phyloP scores from a whole-genome alignment of 2,329 filamentous ascomycete genomes.

The Bipolaris victoriae region DNA sequence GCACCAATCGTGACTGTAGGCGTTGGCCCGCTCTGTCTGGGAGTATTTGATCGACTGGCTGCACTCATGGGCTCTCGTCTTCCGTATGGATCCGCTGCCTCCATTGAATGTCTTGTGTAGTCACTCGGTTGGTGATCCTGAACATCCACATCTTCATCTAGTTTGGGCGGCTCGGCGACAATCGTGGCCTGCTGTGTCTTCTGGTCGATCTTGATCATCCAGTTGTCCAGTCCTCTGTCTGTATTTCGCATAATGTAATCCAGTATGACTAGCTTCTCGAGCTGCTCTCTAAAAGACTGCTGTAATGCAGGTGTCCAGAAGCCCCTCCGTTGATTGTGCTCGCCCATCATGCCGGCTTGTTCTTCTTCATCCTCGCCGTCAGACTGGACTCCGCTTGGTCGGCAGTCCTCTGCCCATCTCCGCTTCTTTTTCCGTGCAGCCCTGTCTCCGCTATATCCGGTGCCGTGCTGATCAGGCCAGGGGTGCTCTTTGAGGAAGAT shows the following conservation, averaged over 20 bases:
- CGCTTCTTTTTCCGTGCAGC: constrained; percentile 69
- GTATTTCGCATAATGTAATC: constrained; percentile 99
- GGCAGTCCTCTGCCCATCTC: constrained; percentile 80
- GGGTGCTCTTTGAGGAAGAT: constrained; percentile 93
- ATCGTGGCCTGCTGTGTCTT: constrained; percentile 82
- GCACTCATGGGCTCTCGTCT: constrained; percentile 86
- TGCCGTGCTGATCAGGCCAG: constrained; percentile 87
- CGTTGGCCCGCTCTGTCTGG: constrained; percentile 57
- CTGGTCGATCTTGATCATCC: constrained; percentile 98
- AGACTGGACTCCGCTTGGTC: constrained; percentile 66
- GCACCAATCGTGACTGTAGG: constrained; percentile 80
- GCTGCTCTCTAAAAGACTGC: constrained; percentile 89
- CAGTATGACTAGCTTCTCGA: constrained; percentile 95
- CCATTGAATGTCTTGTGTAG: constrained; percentile 68
- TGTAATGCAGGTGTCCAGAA: constrained; percentile 89
- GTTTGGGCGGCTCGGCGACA: constrained; percentile 79
- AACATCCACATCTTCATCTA: constrained; percentile 54
- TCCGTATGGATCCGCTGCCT: constrained; percentile 67
- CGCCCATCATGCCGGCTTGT: constrained; percentile 43
- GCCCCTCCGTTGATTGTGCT: constrained; percentile 61
- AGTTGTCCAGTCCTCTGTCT: constrained; percentile 94
- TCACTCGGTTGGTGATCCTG: constrained; percentile 53
- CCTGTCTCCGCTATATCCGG: constrained; percentile 70
- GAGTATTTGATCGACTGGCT: constrained; percentile 63
- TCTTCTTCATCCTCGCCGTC: constrained; percentile 66